Conservation (phyloP, 2,329 filamentous ascomycete genomes). For the Cladophialophora exuberans region DNA sequence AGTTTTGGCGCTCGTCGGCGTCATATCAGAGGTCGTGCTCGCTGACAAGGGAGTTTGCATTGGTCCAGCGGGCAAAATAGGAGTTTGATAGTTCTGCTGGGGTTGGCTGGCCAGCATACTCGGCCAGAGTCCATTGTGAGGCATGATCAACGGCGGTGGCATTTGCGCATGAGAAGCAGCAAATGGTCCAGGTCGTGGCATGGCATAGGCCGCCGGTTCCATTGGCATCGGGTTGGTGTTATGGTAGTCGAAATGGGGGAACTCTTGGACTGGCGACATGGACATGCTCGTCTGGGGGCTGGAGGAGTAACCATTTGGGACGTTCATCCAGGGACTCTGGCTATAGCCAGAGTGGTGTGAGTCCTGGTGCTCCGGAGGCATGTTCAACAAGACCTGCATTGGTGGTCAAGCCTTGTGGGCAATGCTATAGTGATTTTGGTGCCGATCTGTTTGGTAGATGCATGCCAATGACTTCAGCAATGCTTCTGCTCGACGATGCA, state of each 20-base stretch:
- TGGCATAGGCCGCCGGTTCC: slow-evolving; percentile 54
- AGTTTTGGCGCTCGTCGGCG: slow-evolving; percentile 34
- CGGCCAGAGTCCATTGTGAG: slow-evolving; percentile 66
- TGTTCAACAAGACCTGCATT: slow-evolving; percentile 38
- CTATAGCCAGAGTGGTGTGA: slow-evolving; percentile 49
- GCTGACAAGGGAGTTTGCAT: slow-evolving; percentile 52
- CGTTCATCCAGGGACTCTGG: slow-evolving; percentile 50
- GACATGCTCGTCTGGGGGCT: slow-evolving; percentile 53
- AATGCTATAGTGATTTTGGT: slow-evolving; percentile 5
- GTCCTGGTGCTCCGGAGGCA: slow-evolving; percentile 51
- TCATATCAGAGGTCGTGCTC: slow-evolving; percentile 47
- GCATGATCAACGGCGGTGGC: slow-evolving; percentile 70
- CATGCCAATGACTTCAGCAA: slow-evolving; percentile 13
- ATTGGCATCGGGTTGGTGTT: slow-evolving; percentile 64
- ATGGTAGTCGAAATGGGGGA: slow-evolving; percentile 64
- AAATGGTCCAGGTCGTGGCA: slow-evolving; percentile 61
- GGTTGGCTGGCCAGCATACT: slow-evolving; percentile 68
- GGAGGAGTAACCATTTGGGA: slow-evolving; percentile 45
- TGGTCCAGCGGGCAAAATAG: slow-evolving; percentile 60
- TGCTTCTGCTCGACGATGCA: slow-evolving; percentile 22
- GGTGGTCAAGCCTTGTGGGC: slow-evolving; percentile 19
- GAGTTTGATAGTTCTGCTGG: slow-evolving; percentile 56
- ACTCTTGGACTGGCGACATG: slow-evolving; percentile 74
- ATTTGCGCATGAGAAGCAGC: slow-evolving; percentile 47
- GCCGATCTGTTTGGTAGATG: slow-evolving; percentile 15